Percentiles rank a stretch among this genome's conserved stretches.
These are phyloP conservation scores for Jackrogersella multiformis DNA, from an alignment of 495 filamentous ascomycete genomes.

Conservation along the genomic window DNA sequence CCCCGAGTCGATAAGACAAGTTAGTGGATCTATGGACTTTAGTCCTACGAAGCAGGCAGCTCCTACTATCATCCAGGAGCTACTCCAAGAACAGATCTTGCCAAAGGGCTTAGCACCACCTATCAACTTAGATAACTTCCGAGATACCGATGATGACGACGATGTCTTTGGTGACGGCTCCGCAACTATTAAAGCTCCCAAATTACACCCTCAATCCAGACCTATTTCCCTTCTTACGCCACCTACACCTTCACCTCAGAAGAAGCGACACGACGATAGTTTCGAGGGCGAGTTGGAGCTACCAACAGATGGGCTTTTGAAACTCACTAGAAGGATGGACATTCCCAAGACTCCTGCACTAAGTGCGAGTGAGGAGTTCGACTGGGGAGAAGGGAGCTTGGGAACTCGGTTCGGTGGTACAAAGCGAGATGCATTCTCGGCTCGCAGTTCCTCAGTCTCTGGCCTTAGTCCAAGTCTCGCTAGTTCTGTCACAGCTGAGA, in stretches of 20 bases:
- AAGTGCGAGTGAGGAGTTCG: conserved; percentile 76
- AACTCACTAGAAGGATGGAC: conserved; percentile 67
- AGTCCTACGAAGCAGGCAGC: conserved; percentile 54
- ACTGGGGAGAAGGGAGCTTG: conserved; percentile 93
- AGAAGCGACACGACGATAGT: conserved; percentile 62
- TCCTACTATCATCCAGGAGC: conserved; percentile 29
- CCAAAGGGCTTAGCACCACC: conserved; percentile 46
- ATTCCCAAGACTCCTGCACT: conserved; percentile 64
- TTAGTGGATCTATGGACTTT: conserved; percentile 58
- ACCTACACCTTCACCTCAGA: conserved; percentile 56
- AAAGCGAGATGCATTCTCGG: conserved; percentile 75
- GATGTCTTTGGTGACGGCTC: conserved; percentile 67
- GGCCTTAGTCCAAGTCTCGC: conserved; percentile 90
- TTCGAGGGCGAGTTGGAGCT: conserved; percentile 84
- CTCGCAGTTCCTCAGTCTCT: conserved; percentile 84
- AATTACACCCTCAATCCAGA: conserved; percentile 63
- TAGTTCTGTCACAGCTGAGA: conserved; percentile 90
- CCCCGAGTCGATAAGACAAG: conserved; percentile 72
- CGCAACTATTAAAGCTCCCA: conserved; percentile 74
- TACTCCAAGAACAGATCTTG: conserved; percentile 15
- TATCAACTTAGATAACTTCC: conserved; percentile 66
- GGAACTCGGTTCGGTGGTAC: conserved; percentile 90
- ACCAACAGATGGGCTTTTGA: conserved; percentile 66
- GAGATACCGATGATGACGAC: conserved; percentile 67
- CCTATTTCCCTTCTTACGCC: conserved; percentile 65